A percentile compares a stretch with the other conserved stretches of the same genome.
Evolutionary conservation across 345 rosid species (phyloP).

Genomic region (Brassica nigra): DNA sequence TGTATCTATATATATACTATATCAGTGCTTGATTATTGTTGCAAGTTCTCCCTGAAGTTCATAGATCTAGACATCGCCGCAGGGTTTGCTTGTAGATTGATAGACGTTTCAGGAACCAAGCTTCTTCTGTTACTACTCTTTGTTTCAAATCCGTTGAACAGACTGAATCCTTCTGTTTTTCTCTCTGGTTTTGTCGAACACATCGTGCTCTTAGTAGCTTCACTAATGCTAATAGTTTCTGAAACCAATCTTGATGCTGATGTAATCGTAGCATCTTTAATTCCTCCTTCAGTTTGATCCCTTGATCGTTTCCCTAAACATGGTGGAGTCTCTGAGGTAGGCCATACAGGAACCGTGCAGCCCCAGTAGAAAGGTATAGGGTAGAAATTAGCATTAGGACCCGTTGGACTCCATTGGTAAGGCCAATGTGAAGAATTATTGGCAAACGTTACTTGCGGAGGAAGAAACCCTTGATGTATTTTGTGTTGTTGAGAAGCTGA

Average conservation of each 20-base stretch:
- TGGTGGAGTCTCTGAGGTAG: constrained; percentile 32
- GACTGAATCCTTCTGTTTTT: constrained; percentile 40
- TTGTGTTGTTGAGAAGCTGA: constrained; percentile 29
- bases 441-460: constrained; percentile 33
- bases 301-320: constrained; percentile 65
- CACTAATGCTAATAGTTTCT: constrained; percentile 4
- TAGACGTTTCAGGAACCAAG: constrained; percentile 40
- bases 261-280: not conserved
- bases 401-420: constrained; percentile 50
- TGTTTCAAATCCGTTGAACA: constrained; percentile 56
- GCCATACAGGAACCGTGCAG: constrained; percentile 39
- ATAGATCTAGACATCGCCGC: constrained; percentile 72
- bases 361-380: constrained; percentile 58
- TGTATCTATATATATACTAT: not conserved
- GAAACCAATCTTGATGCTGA: constrained; percentile 33
- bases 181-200: constrained; percentile 48
- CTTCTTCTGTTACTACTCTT: constrained; percentile 38
- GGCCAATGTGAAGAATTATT: constrained; percentile 49
- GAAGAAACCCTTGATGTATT: constrained; percentile 34
- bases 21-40: constrained; percentile 33
- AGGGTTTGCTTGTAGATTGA: constrained; percentile 66
- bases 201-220: constrained; percentile 23
- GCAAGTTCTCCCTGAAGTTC: constrained; percentile 65
- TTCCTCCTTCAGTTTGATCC: constrained; percentile 44
- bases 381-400: constrained; percentile 44